A percentile compares a stretch with the other conserved stretches of the same genome.
These are phyloP conservation scores for Fusarium dimerum DNA, from an alignment of 2,329 filamentous ascomycete genomes.

Conservation along the genomic window DNA sequence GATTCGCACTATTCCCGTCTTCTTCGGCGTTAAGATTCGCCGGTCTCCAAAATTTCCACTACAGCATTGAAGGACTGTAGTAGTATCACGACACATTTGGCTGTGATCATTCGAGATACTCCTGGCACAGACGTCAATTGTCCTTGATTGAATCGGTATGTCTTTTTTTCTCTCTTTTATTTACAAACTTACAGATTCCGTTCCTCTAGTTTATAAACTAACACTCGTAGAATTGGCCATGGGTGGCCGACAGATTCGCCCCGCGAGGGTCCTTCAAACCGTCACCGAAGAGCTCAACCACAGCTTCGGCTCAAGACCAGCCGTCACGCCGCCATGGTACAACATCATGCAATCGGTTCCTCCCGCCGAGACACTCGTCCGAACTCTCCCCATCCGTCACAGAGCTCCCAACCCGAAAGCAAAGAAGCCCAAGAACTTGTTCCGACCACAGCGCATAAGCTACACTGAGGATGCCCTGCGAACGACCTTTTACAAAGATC, in stretches of 20 bases:
- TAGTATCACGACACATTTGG: slow-evolving; percentile 15
- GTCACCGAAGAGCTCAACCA: slow-evolving; percentile 46
- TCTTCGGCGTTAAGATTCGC: slow-evolving; percentile 33
- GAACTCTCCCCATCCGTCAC: slow-evolving; percentile 53
- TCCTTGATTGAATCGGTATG: slow-evolving; percentile 9
- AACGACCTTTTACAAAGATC: slow-evolving; percentile 82
- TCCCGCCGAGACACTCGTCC: slow-evolving; percentile 58
- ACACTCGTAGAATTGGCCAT: slow-evolving; percentile 30
- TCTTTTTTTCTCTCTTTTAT: not conserved
- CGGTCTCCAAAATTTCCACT: slow-evolving; percentile 35
- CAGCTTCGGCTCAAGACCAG: slow-evolving; percentile 36
- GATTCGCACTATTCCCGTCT: slow-evolving; percentile 22
- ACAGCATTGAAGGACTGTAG: slow-evolving; percentile 2
- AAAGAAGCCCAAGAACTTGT: slow-evolving; percentile 68
- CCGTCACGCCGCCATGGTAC: slow-evolving; percentile 50
- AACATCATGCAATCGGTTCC: slow-evolving; percentile 53
- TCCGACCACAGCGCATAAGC: slow-evolving; percentile 73
- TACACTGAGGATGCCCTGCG: slow-evolving; percentile 86
- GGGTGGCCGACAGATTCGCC: slow-evolving; percentile 47
- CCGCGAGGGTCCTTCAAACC: slow-evolving; percentile 49
- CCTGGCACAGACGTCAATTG: slow-evolving; percentile 20
- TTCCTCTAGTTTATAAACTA: slow-evolving; percentile 2
- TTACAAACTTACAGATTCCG: no score
- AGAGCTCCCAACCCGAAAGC: slow-evolving; percentile 41
- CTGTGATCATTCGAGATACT: slow-evolving; percentile 1